Evolutionary conservation across 257 asterid species (phyloP), one percentile per base, ranked within the genome.

Genomic region (Coffea canephora): DNA sequence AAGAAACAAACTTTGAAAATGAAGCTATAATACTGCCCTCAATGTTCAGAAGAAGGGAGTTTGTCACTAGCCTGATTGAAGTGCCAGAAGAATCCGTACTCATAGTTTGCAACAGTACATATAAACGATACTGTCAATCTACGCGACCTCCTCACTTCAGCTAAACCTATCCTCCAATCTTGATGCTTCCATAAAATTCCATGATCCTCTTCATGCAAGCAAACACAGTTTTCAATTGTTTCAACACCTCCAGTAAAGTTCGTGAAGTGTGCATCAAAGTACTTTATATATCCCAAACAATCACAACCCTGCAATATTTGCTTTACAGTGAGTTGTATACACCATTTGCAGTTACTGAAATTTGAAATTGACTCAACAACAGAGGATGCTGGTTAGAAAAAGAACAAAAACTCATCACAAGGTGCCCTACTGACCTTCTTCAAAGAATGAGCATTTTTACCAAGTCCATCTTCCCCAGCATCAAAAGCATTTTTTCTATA

Each of bases 381-480:
- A 18, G 12, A 21, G 57, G 6, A 43, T 46, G 49, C 18, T 12
- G n/a, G 14, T 5, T 1, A 75, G 13, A 25, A 8, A 57, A 39
- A 23, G 15, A 59, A 27, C 11, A 21, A 36, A 75, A 39, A 50
- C 21, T 57, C 57, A 75, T 19, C 39, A 19, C 19, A 75, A 13
- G 21, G 3, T 21, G 57, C 43, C 12, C 0, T 39, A 43, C 59
- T 19, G 55, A 87, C 99, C 99, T 91, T 94, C 86, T 96, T 96
- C 27, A 96, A 96, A 73, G 98, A 96, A 83, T 96, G 98, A 59
- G 99, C 97, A 85, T 94, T 94, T 89, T 88, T 93, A 73, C 99
- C 99, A 21, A 96, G 90, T 48, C 99, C 99, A 90, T 96, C 99
- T 88, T 96, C 99, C 82, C 99, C 99, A 8, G 97, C 99, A 90